Base-by-base conservation (phyloP, 1,284 basidiomycete species). In the Ganoderma meredithae region DNA sequence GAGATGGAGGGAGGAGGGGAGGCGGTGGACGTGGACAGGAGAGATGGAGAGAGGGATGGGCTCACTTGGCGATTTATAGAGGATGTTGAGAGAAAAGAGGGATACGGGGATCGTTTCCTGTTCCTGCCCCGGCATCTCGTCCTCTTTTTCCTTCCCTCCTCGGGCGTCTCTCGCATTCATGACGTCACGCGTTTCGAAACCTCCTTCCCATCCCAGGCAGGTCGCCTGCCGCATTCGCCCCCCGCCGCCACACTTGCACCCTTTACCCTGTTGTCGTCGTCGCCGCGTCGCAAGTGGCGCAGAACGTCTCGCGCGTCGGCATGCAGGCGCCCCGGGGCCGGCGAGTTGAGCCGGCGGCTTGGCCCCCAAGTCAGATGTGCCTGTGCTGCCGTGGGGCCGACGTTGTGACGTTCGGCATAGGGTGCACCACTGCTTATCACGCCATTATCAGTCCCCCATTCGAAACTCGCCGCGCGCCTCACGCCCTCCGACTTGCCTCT, bases 371-470 rank as follows among this genome's bases (percentile, higher is more conserved):
- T 65, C 64, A 63, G 43, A 69, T 69, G 64, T 33, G 39, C 39
- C 47, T 52, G 62, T 49, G 36, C 13, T 17, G n/a, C 33, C 12
- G 27, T 40, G 22, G 60, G n/a, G 56, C 56, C 56, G 60, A 27
- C n/a, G 25, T 25, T 33, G 56, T 39, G 56, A 58, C 53, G 31
- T 55, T 58, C 56, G 56, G 56, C 71, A 68, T 56, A 33, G 65
- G 25, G 19, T n/a, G 53, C 44, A 39, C 62, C 44, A 31, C 62
- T 53, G 69, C 65, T 72, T 70, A 72, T 72, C 72, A 59, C 59
- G n/a, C 19, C 64, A 71, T 66, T 69, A 72, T 73, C 70, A 74
- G 67, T 72, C 71, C 74, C 74, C 74, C 60, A 55, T 70, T 72
- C 67, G 59, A 60, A 65, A 61, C 49, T 36, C 59, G 15, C 22